Evolutionary conservation across 1,284 basidiomycete species (phyloP), one percentile per base, ranked within the genome.

Genomic region (Puccinia triticina): DNA sequence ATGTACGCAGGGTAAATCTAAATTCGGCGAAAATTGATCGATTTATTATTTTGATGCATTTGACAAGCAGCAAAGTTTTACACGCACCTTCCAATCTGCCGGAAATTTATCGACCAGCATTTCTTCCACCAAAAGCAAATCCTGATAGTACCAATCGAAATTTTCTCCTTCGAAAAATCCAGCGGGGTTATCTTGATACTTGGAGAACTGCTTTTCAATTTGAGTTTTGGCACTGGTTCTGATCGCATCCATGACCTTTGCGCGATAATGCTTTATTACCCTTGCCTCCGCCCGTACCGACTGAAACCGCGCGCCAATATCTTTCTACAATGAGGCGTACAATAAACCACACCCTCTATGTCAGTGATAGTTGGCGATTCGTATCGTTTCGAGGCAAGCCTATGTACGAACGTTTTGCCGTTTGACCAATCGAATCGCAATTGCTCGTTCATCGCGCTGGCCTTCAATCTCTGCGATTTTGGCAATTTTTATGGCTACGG

Each of bases 391-490:
- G 37, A 66, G 32, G 32, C 2, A 29, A 61, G 29, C 1, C 37
- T 4, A 48, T 26, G 14, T 32, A 61, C 50, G 8, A 26, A 82
- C 80, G 53, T 82, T 82, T 75, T 82, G 80, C 50, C 80, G 71
- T 67, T 82, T 82, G 72, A 82, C 80, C 50, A 82, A 82, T 46
- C 72, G 71, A 46, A 82, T 82, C 29, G 80, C 80, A 37, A 82
- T 82, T 18, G 93, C 95, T 90, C 96, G 97, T 88, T 99, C 94
- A 86, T 99, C 97, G 87, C 95, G 94, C 84, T 91, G 91, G 5
- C 93, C 94, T 87, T 99, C 97, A 32, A 94, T 90, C 87, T 99
- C 96, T 55, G 94, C 92, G 83, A 99, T 94, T 89, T 98, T 98
- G 86, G 96, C 88, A 77, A 99, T 88, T 85, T 93, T 93, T 75